Base-by-base conservation (phyloP, 768 basidiomycete species). In the Mycena haematopus region DNA sequence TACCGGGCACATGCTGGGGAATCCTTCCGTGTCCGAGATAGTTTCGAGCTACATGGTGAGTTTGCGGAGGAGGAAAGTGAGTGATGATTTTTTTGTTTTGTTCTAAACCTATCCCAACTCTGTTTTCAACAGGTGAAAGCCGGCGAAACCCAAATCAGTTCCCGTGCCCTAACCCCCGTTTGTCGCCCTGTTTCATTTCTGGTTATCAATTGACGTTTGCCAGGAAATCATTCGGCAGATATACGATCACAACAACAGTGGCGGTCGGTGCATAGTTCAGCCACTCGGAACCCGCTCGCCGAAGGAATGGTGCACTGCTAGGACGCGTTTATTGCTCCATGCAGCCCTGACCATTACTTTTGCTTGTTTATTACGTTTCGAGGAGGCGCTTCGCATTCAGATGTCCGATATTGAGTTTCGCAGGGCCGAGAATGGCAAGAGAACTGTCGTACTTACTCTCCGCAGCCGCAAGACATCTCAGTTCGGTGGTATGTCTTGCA, bases 301-400 rank as follows among this genome's bases (percentile, higher is more conserved):
- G n/a, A n/a, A n/a, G n/a, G 24, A 65, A 2, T 77, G 75, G 75
- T 74, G 71, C 42, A 74, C 76, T 8, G 62, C 66, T 11, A 44
- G 65, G 1, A 68, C 68, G 2, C 66, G 71, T 6, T 56, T 64
- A 13, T 66, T 75, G 11, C 62, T 76, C 1, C 70, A 71, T 13
- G 71, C 73, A 0, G 72, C 72, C 0, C 76, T 74, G 22, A 71
- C 70, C 1, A 24, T 77, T 7, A 70, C 75, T 3, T 78, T 76
- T 54, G 25, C 72, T 1, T 78, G 75, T 55, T 44, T 78, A 7
- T 60, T 77, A 1, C 72, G 70, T 0, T 68, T 73, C 47, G 73
- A 76, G 47, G 75, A 78, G 45, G 76, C 72, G 0, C 67, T 78
- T 5, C 75, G 74, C 47, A 72, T 78, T 19, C 63, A 71, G 33